A percentile compares a stretch with the other conserved stretches of the same genome.
These are phyloP conservation scores for Cyclaneusma minus DNA, from an alignment of 2,329 filamentous ascomycete genomes.

Conservation along the genomic window DNA sequence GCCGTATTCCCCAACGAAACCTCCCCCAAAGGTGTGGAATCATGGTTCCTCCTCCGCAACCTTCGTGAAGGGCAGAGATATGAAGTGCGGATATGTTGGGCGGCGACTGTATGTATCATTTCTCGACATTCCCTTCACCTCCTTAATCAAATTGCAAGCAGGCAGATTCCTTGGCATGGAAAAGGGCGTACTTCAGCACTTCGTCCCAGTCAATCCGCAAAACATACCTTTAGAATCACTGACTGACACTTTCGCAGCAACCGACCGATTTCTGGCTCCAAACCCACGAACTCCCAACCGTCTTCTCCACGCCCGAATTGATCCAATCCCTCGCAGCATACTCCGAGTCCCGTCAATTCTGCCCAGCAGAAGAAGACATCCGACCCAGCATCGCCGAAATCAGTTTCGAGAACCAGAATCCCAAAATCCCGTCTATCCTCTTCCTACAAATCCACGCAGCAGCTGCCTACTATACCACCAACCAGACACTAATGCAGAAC, in stretches of 20 bases:
- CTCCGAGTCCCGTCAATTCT: constrained; percentile 32
- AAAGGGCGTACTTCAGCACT: no score
- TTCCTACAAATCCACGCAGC: constrained; percentile 54
- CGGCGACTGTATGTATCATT: constrained; percentile 58
- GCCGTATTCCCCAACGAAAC: constrained; percentile 49
- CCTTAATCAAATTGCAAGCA: constrained; percentile 6
- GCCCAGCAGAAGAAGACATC: constrained; percentile 5
- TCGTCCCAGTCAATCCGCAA: background rate
- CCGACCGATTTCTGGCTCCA: constrained; percentile 65
- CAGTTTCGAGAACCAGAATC: constrained; percentile 3
- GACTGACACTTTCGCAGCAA: no score
- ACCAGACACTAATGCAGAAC: constrained; percentile 57
- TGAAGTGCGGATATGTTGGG: constrained; percentile 87
- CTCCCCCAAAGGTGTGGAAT: constrained; percentile 39
- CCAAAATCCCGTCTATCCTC: constrained; percentile 11
- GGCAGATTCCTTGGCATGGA: no score
- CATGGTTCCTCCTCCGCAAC: constrained; percentile 65
- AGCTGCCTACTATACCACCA: constrained; percentile 72
- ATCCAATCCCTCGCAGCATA: constrained; percentile 49
- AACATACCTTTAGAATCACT: background rate
- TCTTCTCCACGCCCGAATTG: constrained; percentile 47
- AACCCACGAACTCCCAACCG: constrained; percentile 42
- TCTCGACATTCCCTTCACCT: constrained; percentile 1
- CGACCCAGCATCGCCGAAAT: constrained; percentile 5
- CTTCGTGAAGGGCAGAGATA: constrained; percentile 63